phyloP scores from a whole-genome alignment of 192 early-diverging fungal genomes.

The Coemansia sp. region DNA sequence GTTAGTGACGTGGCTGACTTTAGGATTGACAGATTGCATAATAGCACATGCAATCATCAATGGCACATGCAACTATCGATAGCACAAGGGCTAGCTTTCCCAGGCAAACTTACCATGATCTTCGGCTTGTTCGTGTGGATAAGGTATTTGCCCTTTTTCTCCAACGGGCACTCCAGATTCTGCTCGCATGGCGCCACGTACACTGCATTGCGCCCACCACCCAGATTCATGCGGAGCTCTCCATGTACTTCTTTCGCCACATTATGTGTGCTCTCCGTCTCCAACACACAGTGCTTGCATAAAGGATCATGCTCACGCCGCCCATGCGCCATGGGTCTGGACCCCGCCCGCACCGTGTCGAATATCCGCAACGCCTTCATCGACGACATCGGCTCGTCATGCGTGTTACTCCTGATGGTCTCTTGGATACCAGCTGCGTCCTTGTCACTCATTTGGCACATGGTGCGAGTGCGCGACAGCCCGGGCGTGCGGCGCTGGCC shows the following conservation, averaged over 20 bases:
- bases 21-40: neutral
- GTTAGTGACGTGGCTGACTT: constrained; percentile 4
- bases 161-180: constrained; percentile 46
- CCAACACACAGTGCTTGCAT: constrained; percentile 47
- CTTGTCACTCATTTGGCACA: neutral
- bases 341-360: constrained; percentile 23
- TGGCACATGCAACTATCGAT: constrained; percentile 3
- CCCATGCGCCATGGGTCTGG: constrained; percentile 6
- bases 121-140: constrained; percentile 50
- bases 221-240: constrained; percentile 53
- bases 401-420: constrained; percentile 34
- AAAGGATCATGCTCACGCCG: constrained; percentile 24
- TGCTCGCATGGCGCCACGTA: constrained; percentile 54
- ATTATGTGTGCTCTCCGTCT: constrained; percentile 28
- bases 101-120: constrained; percentile 50
- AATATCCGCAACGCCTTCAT: constrained; percentile 38
- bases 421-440: constrained; percentile 17
- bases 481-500: neutral
- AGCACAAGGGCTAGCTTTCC: neutral
- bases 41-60: constrained; percentile 10
- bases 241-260: constrained; percentile 20
- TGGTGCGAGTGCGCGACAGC: constrained; percentile 5
- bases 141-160: constrained; percentile 51
- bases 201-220: constrained; percentile 46
- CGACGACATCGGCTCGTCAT: constrained; percentile 49